Evolutionary conservation across 306 rosid species (phyloP).

Genomic region (Cucumis sativus): DNA sequence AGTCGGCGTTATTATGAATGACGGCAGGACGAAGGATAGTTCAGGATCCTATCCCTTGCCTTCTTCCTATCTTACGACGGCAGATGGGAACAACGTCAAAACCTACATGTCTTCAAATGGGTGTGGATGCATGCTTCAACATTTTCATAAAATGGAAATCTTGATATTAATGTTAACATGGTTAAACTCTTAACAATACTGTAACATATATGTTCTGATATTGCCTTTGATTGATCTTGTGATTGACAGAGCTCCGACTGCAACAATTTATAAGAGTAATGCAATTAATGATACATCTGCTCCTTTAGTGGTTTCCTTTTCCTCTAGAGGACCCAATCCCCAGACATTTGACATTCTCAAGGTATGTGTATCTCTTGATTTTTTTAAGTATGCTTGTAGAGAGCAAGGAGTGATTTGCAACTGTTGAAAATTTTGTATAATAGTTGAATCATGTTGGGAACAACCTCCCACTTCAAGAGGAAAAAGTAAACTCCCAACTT

Average conservation of each 20-base stretch:
- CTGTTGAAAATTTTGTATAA: too few species aligned
- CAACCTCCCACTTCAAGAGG: too few species aligned
- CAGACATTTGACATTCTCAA: slow-evolving; percentile 26
- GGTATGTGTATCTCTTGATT: slow-evolving; percentile 4
- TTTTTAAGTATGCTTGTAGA: too few species aligned
- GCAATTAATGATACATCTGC: slow-evolving; percentile 3
- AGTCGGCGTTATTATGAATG: slow-evolving; percentile 17
- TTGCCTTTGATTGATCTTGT: background rate
- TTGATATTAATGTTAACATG: too few species aligned
- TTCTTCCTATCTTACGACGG: background rate
- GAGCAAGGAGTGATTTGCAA: too few species aligned
- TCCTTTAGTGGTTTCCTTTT: slow-evolving; percentile 20
- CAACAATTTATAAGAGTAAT: background rate
- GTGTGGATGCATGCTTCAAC: background rate
- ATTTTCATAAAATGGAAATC: background rate
- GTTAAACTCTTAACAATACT: too few species aligned
- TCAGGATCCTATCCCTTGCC: slow-evolving; percentile 12
- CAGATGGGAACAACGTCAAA: background rate
- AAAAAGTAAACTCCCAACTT: too few species aligned
- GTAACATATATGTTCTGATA: background rate
- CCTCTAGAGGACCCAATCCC: slow-evolving; percentile 53
- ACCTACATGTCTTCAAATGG: slow-evolving; percentile 20
- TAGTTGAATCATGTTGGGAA: too few species aligned
- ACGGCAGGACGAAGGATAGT: background rate
- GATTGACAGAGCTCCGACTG: background rate